Conservation (phyloP, 1,139 yeast species). For the Debaryomyces coudertii region DNA sequence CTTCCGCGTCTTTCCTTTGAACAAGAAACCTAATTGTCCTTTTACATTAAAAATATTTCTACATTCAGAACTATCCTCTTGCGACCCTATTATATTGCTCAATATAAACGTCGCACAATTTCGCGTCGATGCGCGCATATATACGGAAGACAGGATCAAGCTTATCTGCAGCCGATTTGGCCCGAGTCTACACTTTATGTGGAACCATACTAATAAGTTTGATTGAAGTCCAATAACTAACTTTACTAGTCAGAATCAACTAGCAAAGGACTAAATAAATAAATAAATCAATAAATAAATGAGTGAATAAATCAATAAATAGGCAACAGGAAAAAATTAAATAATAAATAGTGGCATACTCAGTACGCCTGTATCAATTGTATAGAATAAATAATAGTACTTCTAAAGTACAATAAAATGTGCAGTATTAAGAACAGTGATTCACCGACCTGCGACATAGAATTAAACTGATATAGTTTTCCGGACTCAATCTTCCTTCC, state of each 20-base stretch:
- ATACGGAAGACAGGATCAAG: neutral
- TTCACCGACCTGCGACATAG: conserved; percentile 2
- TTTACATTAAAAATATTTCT: conserved; percentile 1
- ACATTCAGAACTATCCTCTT: neutral
- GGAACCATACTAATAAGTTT: neutral
- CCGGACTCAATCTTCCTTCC: conserved; percentile 10
- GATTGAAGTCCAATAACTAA: neutral
- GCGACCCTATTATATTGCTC: neutral
- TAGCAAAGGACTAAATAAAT: neutral
- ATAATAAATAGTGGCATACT: conserved; percentile 6
- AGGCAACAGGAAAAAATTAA: neutral
- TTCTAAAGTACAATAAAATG: neutral
- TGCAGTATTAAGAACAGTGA: neutral
- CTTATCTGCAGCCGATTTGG: neutral
- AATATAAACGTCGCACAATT: neutral
- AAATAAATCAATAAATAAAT: neutral
- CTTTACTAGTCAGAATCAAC: neutral
- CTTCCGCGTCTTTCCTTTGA: neutral
- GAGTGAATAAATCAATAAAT: neutral
- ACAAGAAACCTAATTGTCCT: neutral
- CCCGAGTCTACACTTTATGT: neutral
- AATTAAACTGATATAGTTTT: neutral
- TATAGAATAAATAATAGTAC: conserved; percentile 1
- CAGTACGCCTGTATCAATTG: conserved; percentile 8
- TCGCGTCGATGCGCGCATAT: neutral